Evolutionary conservation across 164 flowering plant species (phyloP).

Genomic region (Euptelea pleiosperma): DNA sequence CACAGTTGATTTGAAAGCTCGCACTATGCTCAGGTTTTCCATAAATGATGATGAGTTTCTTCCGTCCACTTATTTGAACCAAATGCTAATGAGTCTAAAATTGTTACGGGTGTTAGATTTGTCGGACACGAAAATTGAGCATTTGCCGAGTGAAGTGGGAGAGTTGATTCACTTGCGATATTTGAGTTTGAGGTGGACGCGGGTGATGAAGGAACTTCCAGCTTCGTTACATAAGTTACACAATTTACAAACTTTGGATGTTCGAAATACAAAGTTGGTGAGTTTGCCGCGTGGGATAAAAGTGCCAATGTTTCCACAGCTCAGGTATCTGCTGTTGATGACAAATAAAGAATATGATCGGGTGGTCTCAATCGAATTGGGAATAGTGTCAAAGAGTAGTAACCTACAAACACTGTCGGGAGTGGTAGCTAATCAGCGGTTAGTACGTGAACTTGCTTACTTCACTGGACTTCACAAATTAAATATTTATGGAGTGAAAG

Average conservation of each 20-base stretch:
- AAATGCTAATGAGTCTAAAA: not conserved
- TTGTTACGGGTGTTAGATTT: conserved; percentile 12
- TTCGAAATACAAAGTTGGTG: not conserved
- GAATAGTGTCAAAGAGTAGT: too few relatives aligned
- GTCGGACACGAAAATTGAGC: not conserved
- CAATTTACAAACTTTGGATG: conserved; percentile 12
- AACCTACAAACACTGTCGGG: conserved; percentile 7
- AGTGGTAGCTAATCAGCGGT: not conserved
- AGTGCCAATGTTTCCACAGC: too few relatives aligned
- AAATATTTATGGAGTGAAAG: not conserved
- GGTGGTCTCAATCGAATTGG: too few relatives aligned
- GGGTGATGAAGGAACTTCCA: not conserved
- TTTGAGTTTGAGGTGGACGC: conserved; percentile 3
- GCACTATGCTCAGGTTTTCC: not conserved
- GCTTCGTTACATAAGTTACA: not conserved
- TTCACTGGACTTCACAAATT: conserved; percentile 8
- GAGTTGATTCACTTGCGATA: conserved; percentile 14
- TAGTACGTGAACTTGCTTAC: not conserved
- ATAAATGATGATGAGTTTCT: not conserved
- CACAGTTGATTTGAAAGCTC: not conserved
- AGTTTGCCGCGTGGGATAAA: conserved; percentile 6
- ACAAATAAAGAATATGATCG: too few relatives aligned
- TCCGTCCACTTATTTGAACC: too few relatives aligned
- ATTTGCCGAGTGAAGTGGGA: conserved; percentile 10
- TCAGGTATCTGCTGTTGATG: too few relatives aligned